These are phyloP conservation scores for Escallonia rubra DNA, from an alignment of 129 eudicot genomes.

Conservation along the genomic window DNA sequence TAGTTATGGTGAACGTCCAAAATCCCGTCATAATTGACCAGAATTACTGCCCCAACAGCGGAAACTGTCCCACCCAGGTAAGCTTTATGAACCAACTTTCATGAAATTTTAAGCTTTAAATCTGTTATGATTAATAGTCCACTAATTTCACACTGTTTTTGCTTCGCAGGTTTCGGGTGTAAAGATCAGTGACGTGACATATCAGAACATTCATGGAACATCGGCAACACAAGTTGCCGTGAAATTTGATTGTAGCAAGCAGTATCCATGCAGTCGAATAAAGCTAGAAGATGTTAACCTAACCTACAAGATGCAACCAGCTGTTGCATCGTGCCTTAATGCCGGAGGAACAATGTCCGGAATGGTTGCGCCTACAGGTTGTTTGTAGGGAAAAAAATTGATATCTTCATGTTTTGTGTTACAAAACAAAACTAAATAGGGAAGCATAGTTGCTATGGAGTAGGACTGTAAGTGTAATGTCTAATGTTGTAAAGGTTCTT, in stretches of 20 bases:
- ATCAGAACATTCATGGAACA: conserved; percentile 48
- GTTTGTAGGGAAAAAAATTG: conserved; percentile 16
- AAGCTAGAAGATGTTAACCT: conserved; percentile 42
- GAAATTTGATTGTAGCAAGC: conserved; percentile 47
- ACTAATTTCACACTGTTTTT: too few relatives aligned
- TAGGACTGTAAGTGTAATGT: too few relatives aligned
- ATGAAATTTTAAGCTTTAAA: too few relatives aligned
- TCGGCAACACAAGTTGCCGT: conserved; percentile 58
- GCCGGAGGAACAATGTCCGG: conserved; percentile 47
- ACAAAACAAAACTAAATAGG: background rate
- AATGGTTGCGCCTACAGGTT: conserved; percentile 38
- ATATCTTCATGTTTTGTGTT: background rate
- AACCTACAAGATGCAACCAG: conserved; percentile 19
- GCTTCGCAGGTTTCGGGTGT: conserved; percentile 4
- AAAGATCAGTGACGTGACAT: conserved; percentile 41
- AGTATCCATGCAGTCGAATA: conserved; percentile 43
- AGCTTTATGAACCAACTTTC: too few relatives aligned
- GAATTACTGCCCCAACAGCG: conserved; percentile 4
- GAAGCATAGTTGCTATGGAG: background rate
- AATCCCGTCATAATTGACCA: conserved; percentile 14
- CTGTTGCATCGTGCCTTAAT: conserved; percentile 36
- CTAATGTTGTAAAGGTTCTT: background rate
- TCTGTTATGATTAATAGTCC: too few relatives aligned
- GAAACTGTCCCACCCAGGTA: conserved; percentile 8
- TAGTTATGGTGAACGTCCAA: conserved; percentile 1